Percentiles rank a stretch among this genome's conserved stretches.
These are phyloP conservation scores for Geotrichum candidum DNA, from an alignment of 1,139 yeast species.

Conservation along the genomic window DNA sequence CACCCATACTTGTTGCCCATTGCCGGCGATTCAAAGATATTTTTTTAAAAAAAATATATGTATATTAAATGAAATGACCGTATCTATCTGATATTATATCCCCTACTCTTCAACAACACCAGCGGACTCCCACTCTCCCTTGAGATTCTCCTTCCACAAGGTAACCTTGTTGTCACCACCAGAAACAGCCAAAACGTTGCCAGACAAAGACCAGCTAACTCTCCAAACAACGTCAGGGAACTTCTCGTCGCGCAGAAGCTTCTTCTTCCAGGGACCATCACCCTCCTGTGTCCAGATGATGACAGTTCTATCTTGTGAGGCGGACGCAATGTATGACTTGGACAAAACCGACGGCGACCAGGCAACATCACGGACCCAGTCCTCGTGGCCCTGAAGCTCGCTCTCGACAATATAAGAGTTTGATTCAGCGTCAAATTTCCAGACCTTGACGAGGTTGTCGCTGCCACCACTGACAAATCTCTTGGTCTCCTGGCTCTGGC, in stretches of 20 bases:
- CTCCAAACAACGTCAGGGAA: slow-evolving; percentile 99
- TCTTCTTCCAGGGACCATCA: slow-evolving; percentile 71
- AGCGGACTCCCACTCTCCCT: slow-evolving; percentile 94
- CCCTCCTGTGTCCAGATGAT: slow-evolving; percentile 86
- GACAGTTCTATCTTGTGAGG: slow-evolving; percentile 94
- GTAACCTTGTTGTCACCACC: slow-evolving; percentile 96
- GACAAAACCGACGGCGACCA: slow-evolving; percentile 93
- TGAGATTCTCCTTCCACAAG: slow-evolving; percentile 90
- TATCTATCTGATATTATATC: neutral
- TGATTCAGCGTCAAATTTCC: slow-evolving; percentile 58
- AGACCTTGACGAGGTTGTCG: slow-evolving; percentile 85
- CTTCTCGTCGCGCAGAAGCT: slow-evolving; percentile 61
- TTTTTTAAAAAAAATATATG: neutral
- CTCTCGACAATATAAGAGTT: slow-evolving; percentile 68
- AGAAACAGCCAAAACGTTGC: slow-evolving; percentile 89
- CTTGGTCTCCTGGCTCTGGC: slow-evolving; percentile 37
- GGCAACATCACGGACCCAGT: slow-evolving; percentile 98
- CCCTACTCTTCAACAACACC: slow-evolving; percentile 83
- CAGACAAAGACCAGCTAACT: slow-evolving; percentile 94
- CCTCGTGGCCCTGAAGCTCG: slow-evolving; percentile 80
- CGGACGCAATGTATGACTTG: slow-evolving; percentile 91
- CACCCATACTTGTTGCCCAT: neutral
- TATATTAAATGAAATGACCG: neutral
- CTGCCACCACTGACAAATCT: slow-evolving; percentile 93
- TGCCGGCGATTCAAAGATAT: neutral